Percentiles rank a stretch among this genome's conserved stretches.
These are phyloP conservation scores for Solanum chacoense DNA, from an alignment of 305 asterid genomes.

Conservation along the genomic window DNA sequence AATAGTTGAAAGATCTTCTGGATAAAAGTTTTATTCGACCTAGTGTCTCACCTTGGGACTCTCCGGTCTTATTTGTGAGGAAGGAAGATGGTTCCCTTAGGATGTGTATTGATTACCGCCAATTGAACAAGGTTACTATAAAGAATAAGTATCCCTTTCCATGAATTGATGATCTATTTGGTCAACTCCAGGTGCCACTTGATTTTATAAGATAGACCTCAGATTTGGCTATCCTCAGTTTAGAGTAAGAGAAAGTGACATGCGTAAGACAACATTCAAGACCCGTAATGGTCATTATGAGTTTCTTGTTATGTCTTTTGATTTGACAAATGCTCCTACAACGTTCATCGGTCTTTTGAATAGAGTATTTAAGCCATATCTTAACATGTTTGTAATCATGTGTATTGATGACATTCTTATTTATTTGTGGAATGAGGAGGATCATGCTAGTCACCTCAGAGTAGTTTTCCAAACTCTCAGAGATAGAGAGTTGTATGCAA, in stretches of 20 bases:
- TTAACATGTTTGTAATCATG: not conserved
- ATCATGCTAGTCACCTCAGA: not conserved
- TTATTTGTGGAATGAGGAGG: not conserved
- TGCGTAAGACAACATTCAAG: not conserved
- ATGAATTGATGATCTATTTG: not conserved
- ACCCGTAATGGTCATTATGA: not conserved
- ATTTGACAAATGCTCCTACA: not conserved
- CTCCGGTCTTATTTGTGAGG: not conserved
- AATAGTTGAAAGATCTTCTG: not conserved
- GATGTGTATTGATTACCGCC: not conserved
- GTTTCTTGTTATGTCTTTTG: not conserved
- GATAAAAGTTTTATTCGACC: not conserved
- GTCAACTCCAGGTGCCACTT: not conserved
- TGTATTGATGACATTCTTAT: not conserved
- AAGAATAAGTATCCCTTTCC: not conserved
- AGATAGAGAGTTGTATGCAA: not conserved
- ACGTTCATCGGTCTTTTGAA: not conserved
- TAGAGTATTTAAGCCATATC: not conserved
- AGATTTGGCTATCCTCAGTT: not conserved
- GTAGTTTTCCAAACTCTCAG: not conserved
- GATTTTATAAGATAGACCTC: not conserved
- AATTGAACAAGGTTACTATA: not conserved
- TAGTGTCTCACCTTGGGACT: not conserved
- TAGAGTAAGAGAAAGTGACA: not conserved
- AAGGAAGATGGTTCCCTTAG: not conserved